Evolutionary conservation across 192 early-diverging fungal genomes (phyloP).

Genomic region (Anaeromyces robustus): DNA sequence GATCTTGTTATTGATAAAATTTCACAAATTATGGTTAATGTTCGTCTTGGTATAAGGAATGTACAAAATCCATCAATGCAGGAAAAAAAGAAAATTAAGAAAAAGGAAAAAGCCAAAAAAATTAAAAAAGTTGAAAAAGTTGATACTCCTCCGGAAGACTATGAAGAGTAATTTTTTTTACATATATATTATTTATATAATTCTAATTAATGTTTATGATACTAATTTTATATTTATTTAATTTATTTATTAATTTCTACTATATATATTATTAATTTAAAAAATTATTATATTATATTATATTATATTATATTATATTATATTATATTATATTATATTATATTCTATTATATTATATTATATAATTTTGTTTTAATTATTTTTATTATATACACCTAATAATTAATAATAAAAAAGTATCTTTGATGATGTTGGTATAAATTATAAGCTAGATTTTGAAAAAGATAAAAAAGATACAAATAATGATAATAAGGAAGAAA

Average conservation of each 20-base stretch:
- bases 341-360: neutral
- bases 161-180: conserved; percentile 26
- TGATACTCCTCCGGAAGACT: conserved; percentile 3
- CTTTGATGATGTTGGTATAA: conserved; percentile 69
- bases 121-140: conserved; percentile 5
- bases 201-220: no score
- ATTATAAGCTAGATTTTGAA: conserved; percentile 47
- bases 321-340: conserved; percentile 24
- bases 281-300: conserved; percentile 1
- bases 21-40: conserved; percentile 33
- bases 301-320: neutral
- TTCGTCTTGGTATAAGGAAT: conserved; percentile 20
- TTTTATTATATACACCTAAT: no score
- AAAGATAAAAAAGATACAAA: neutral
- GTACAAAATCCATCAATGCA: neutral
- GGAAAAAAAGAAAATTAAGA: conserved; percentile 21
- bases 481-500: neutral
- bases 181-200: neutral
- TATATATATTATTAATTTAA: neutral
- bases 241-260: no score
- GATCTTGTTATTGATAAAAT: conserved; percentile 62
- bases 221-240: no score
- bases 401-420: conserved; percentile 39
- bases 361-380: no score
- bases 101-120: conserved; percentile 17